Evolutionary conservation across 2,329 filamentous ascomycete genomes (phyloP).

Genomic region (Fusarium verrucosum): DNA sequence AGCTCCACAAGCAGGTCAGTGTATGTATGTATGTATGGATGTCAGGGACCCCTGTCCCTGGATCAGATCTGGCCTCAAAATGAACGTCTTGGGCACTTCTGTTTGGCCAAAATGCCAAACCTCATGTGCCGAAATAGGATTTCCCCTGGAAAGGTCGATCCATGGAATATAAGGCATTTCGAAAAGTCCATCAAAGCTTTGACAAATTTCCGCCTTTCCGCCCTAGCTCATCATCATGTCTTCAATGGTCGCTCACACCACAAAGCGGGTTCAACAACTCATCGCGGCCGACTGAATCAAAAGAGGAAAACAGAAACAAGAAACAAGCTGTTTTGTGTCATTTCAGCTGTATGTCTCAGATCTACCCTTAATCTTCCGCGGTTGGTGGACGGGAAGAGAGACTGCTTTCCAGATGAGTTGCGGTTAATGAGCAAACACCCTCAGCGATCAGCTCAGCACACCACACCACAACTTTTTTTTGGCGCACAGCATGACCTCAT

Average conservation of each 20-base stretch:
- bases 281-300: no score
- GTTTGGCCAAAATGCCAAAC: constrained; percentile 40
- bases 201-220: not conserved
- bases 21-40: no score
- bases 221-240: constrained; percentile 14
- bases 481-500: constrained; percentile 13
- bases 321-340: not conserved
- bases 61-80: constrained; percentile 38
- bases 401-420: not conserved
- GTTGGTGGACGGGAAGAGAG: not conserved
- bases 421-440: constrained; percentile 6
- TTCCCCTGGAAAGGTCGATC: constrained; percentile 22
- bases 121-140: constrained; percentile 50
- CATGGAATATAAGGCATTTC: constrained; percentile 24
- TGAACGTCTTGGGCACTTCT: constrained; percentile 23
- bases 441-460: not conserved
- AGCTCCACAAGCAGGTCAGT: not conserved
- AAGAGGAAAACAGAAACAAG: no score
- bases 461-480: not conserved
- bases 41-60: constrained; percentile 26
- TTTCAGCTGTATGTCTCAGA: not conserved
- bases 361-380: not conserved
- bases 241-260: not conserved
- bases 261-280: constrained; percentile 2
- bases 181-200: constrained; percentile 26